These are phyloP conservation scores for Mucuna pruriens DNA, from an alignment of 306 rosid species.

Conservation along the genomic window DNA sequence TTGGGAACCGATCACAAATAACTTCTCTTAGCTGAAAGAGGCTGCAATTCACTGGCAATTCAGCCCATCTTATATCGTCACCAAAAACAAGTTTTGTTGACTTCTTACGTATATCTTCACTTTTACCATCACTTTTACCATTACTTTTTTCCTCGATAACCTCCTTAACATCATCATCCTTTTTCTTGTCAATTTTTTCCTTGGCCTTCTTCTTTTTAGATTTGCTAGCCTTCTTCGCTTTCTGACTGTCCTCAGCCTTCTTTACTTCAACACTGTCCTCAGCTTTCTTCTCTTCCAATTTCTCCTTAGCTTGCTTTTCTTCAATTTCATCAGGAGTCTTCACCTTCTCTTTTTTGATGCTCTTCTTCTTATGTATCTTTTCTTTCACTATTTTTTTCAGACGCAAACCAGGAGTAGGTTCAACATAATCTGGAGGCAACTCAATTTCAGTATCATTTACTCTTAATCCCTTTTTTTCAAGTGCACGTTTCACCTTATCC, in stretches of 20 bases:
- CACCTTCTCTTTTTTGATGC: slow-evolving; percentile 57
- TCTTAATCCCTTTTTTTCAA: slow-evolving; percentile 68
- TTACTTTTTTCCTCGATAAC: slow-evolving; percentile 67
- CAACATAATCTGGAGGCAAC: slow-evolving; percentile 78
- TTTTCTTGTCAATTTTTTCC: slow-evolving; percentile 54
- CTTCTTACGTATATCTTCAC: slow-evolving; percentile 59
- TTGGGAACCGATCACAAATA: slow-evolving; percentile 67
- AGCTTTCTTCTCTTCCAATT: slow-evolving; percentile 38
- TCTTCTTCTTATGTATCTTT: slow-evolving; percentile 69
- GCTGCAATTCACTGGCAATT: slow-evolving; percentile 73
- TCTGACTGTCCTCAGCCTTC: background rate
- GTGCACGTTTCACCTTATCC: slow-evolving; percentile 61
- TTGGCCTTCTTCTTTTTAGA: slow-evolving; percentile 53
- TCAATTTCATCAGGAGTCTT: slow-evolving; percentile 31
- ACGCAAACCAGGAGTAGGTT: slow-evolving; percentile 44
- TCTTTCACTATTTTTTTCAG: slow-evolving; percentile 48
- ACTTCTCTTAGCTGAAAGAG: slow-evolving; percentile 75
- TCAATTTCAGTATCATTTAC: slow-evolving; percentile 63
- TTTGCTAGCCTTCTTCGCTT: slow-evolving; percentile 33
- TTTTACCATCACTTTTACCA: slow-evolving; percentile 40
- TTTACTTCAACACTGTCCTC: slow-evolving; percentile 8
- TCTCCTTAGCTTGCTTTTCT: slow-evolving; percentile 36
- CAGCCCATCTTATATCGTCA: slow-evolving; percentile 90
- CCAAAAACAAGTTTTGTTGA: slow-evolving; percentile 79
- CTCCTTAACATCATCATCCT: slow-evolving; percentile 65